Evolutionary conservation across 305 asterid species (phyloP).

Genomic region (Ajuga reptans): DNA sequence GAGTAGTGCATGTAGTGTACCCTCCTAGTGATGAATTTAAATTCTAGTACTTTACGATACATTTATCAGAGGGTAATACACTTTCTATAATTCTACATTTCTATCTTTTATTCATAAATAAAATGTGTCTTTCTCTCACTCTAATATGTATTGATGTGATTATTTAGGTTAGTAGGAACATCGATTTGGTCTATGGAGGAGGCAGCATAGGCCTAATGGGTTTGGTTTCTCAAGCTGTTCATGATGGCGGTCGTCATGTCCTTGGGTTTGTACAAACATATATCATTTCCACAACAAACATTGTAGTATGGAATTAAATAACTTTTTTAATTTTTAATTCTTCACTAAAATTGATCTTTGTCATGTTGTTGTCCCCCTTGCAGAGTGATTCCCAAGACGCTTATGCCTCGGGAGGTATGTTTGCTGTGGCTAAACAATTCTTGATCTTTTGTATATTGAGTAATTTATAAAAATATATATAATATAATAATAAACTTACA

Average conservation of each 20-base stretch:
- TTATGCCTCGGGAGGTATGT: conserved; percentile 98
- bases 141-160: conserved; percentile 12
- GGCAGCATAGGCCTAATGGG: conserved; percentile 99
- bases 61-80: too few species aligned
- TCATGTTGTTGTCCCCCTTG: conserved; percentile 58
- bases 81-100: too few species aligned
- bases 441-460: conserved; percentile 23
- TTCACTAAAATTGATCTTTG: conserved; percentile 38
- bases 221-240: conserved; percentile 89
- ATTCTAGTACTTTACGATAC: too few species aligned
- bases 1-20: too few species aligned
- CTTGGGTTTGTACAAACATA: conserved; percentile 43
- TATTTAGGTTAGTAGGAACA: conserved; percentile 65
- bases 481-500: too few species aligned
- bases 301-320: not conserved
- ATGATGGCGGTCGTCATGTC: conserved; percentile 90
- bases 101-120: too few species aligned
- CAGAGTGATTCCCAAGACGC: conserved; percentile 99
- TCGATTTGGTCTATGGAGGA: conserved; percentile 97
- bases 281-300: not conserved
- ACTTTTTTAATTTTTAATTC: not conserved
- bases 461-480: too few species aligned
- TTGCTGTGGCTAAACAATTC: conserved; percentile 30
- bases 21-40: too few species aligned
- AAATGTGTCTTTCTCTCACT: too few species aligned